A percentile compares a stretch with the other conserved stretches of the same genome.
Conservation (phyloP, 2,329 filamentous ascomycete genomes). For the Fusarium anthophilum region DNA sequence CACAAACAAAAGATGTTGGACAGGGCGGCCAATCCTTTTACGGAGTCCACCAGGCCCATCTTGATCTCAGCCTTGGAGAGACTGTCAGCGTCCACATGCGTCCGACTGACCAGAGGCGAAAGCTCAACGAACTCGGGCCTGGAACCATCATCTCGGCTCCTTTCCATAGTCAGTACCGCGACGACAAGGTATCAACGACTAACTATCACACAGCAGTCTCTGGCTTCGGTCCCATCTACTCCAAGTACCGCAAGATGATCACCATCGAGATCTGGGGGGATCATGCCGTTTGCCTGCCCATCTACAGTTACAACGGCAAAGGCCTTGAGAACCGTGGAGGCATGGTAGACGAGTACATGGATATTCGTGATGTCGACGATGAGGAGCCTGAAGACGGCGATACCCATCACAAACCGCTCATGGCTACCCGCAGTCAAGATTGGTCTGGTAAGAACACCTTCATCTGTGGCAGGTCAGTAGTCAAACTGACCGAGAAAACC, state of each 20-base stretch:
- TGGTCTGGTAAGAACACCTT: constrained; percentile 17
- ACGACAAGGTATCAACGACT: not conserved
- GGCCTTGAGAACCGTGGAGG: constrained; percentile 18
- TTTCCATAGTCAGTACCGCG: constrained; percentile 19
- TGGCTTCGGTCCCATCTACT: constrained; percentile 27
- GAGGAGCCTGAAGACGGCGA: not conserved
- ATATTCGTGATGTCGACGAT: constrained; percentile 24
- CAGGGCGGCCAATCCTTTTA: not conserved
- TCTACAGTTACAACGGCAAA: constrained; percentile 32
- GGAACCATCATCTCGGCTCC: constrained; percentile 36
- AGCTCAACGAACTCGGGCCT: not conserved
- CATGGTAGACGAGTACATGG: constrained; percentile 29
- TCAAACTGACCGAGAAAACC: constrained; percentile 34
- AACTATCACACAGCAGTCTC: constrained; percentile 17
- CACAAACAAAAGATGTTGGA: not conserved
- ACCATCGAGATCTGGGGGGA: constrained; percentile 31
- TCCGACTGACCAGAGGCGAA: not conserved
- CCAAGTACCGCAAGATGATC: constrained; percentile 40
- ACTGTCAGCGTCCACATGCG: constrained; percentile 15
- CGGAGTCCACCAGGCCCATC: constrained; percentile 9
- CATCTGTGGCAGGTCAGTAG: constrained; percentile 14
- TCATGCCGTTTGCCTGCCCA: constrained; percentile 28
- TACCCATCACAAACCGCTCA: not conserved
- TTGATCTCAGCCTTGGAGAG: constrained; percentile 8
- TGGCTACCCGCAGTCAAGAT: not conserved